Evolutionary conservation across 257 asterid genomes (phyloP), one percentile per base, ranked within the genome.

Genomic region (Jaltomata sinuosa): DNA sequence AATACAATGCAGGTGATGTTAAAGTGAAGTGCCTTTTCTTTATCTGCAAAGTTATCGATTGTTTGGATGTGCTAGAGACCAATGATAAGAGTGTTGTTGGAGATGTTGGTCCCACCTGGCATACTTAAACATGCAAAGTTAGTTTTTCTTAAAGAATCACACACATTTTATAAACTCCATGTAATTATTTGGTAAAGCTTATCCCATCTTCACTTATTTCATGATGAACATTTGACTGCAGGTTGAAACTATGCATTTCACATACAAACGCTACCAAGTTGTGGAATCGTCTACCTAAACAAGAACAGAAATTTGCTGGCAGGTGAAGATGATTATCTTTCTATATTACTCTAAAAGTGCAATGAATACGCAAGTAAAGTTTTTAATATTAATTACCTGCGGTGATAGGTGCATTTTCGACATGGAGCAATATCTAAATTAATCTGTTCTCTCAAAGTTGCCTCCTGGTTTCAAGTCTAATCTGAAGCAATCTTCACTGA

Each of bases 201-300:
- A 32, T 10, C 62, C 84, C 52, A 67, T 87, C 36, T 85, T 71
- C 25, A 25, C 34, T 59, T 9, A 25, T 10, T 59, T 59, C 18
- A 5, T 83, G 79, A 79, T 81, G 12, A 61, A 50, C 0, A 6
- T 71, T 40, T 65, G 34, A 12, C 79, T 85, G 88, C 90, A 96
- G 97, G 93, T 94, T 80, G 98, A 96, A 40, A 91, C 52, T 90
- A 90, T 40, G 88, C 85, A 72, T 89, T 94, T 74, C 96, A 93
- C 91, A 89, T 92, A 74, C 89, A 84, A 81, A 93, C 88, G 90
- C 92, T 74, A 53, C 86, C 3, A 95, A 93, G 68, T 88, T 89
- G 47, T 89, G 92, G 97, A 89, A 90, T 83, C 27, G 2, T 18
- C 94, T 94, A 80, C 94, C 98, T 45, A 88, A 80, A 74, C 91